Evolutionary conservation across 345 rosid species (phyloP).

Genomic region (Hypericum perforatum): DNA sequence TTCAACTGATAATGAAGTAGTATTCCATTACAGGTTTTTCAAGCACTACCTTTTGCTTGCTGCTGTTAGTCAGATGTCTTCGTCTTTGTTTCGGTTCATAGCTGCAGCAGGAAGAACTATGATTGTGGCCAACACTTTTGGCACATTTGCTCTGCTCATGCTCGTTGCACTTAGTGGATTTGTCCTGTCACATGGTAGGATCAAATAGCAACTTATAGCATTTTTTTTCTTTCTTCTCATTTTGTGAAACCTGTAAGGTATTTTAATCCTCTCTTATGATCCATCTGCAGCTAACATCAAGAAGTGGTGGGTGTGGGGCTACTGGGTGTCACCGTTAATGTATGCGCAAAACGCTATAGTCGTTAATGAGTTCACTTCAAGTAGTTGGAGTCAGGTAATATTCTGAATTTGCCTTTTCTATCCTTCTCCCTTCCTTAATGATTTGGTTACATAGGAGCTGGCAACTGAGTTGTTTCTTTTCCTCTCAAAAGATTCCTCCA

Average conservation of each 20-base stretch:
- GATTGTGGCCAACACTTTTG: background rate
- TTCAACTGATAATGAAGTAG: background rate
- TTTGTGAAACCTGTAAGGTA: background rate
- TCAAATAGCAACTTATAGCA: background rate
- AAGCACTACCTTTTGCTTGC: background rate
- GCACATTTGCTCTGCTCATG: background rate
- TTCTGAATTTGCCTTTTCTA: background rate
- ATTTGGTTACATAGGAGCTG: background rate
- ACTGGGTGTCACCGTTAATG: conserved; percentile 2
- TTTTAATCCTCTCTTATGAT: background rate
- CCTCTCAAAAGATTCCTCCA: background rate
- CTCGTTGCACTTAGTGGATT: conserved; percentile 1
- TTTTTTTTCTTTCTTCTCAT: background rate
- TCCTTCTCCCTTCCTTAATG: background rate
- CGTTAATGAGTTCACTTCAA: conserved; percentile 1
- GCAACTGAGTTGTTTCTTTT: background rate
- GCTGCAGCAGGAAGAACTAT: background rate
- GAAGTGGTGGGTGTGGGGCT: conserved; percentile 1
- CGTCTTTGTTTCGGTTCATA: background rate
- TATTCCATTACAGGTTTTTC: background rate
- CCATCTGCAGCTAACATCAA: background rate
- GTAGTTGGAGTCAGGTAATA: conserved; percentile 4
- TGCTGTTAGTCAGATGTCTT: background rate
- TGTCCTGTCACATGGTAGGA: background rate
- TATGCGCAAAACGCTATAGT: conserved; percentile 1